Base-by-base conservation (phyloP, 2,329 filamentous ascomycete species). In the Camillea tinctor region DNA sequence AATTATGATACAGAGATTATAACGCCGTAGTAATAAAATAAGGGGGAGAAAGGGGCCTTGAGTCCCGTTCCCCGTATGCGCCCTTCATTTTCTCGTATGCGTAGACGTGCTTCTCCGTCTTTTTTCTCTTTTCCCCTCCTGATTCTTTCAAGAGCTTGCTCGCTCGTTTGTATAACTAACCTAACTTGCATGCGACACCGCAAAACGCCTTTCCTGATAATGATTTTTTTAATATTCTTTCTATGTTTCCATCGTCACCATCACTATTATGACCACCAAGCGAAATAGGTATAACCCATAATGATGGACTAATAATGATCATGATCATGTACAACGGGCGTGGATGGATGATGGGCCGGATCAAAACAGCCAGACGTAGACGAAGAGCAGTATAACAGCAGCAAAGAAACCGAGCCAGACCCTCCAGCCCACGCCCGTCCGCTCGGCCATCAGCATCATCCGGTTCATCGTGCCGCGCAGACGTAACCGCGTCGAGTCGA, bases 391-490 rank as follows among this genome's bases (percentile, higher is more conserved):
- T 64, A 89, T 85, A 19, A 98, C 91, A 40, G 88, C 90, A 5
- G 87, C 82, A 74, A 99, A 97, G 77, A 99, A 99, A 50, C 81
- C 83, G 55, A 97, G 75, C 95, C 95, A 99, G 59, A 93, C 90
- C 77, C 86, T 94, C 95, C 95, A 99, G 71, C 93, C 89, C 9
- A 99, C 89, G n/a, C 95, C 95, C 1, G 93, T 96, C 70, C 88
- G 84, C 79, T 98, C 86, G 4, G 95, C 95, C 95, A 99, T 99
- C 57, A 94, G 74, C 66, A 98, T 78, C 95, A 99, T 99, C 60
- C 93, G 84, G 74, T 92, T 97, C 95, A 99, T 98, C 19, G 96
- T 98, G 57, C 94, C 93, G 51, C 88, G 85, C 63, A 99, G 80
- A 64, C 91, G 86, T 56, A 93, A 78, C 36, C 93, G 82, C 56